phyloP scores from a whole-genome alignment of 768 basidiomycete genomes.

The Lactarius akahatsu region DNA sequence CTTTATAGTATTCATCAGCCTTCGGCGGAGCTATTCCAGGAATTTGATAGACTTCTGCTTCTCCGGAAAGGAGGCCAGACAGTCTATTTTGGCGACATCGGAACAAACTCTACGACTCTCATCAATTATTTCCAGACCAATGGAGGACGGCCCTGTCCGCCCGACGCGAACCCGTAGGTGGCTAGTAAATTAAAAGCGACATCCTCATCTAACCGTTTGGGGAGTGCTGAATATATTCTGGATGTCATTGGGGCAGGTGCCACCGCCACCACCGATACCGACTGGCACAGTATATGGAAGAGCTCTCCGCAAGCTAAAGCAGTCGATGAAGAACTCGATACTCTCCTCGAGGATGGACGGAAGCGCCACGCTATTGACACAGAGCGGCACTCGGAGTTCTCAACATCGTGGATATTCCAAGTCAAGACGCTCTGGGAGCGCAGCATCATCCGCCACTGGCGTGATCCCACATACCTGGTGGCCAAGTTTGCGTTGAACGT shows the following conservation, averaged over 20 bases:
- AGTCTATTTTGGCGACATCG: conserved; percentile 70
- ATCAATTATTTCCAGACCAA: conserved; percentile 74
- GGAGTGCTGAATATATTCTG: conserved; percentile 49
- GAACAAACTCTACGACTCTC: conserved; percentile 59
- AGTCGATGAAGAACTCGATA: conserved; percentile 44
- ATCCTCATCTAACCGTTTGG: not conserved
- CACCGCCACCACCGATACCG: conserved; percentile 41
- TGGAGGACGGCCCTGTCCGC: conserved; percentile 59
- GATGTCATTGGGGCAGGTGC: conserved; percentile 59
- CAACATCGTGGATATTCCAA: conserved; percentile 43
- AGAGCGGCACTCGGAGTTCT: conserved; percentile 36
- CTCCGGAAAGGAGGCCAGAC: conserved; percentile 77
- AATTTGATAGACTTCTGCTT: conserved; percentile 71
- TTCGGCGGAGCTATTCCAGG: conserved; percentile 81
- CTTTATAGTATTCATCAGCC: conserved; percentile 68
- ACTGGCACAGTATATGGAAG: conserved; percentile 55
- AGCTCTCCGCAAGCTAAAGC: conserved; percentile 41
- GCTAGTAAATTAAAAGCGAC: not conserved
- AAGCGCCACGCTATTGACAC: conserved; percentile 32
- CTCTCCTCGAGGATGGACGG: conserved; percentile 42
- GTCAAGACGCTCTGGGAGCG: conserved; percentile 36
- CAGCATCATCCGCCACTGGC: conserved; percentile 39
- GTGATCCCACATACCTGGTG: conserved; percentile 42
- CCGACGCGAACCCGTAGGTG: conserved; percentile 64
- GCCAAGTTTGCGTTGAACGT: conserved; percentile 42